These are phyloP conservation scores for Diaporthe caulivora DNA, from an alignment of 2,329 filamentous ascomycete genomes.

Conservation along the genomic window DNA sequence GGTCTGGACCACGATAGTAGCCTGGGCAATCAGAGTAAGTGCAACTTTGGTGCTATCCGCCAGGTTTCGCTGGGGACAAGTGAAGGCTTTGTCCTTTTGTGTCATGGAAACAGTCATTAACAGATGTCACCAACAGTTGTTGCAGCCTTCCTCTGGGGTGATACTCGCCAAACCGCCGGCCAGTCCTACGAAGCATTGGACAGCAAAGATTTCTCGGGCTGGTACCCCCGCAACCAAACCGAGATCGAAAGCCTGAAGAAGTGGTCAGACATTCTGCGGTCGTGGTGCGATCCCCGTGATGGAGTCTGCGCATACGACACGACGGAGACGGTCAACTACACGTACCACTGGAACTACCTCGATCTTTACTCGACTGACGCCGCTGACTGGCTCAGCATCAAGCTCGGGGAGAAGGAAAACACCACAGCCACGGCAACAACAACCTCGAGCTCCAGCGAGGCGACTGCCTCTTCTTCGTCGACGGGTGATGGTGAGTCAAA, in stretches of 20 bases:
- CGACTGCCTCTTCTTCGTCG: background rate
- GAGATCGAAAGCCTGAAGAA: conserved; percentile 46
- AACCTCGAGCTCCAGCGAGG: background rate
- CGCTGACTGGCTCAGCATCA: conserved; percentile 39
- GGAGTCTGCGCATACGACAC: conserved; percentile 54
- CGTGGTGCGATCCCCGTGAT: conserved; percentile 53
- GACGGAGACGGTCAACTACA: conserved; percentile 40
- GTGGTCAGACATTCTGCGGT: conserved; percentile 46
- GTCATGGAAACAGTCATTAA: background rate
- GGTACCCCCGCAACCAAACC: conserved; percentile 33
- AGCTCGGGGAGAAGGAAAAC: conserved; percentile 26
- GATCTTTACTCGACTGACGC: conserved; percentile 46
- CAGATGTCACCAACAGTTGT: background rate
- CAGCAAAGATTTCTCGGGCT: conserved; percentile 2
- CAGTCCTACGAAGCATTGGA: conserved; percentile 30
- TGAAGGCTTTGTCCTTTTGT: background rate
- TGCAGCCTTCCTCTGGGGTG: conserved; percentile 31
- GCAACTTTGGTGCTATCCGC: background rate
- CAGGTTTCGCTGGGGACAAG: background rate
- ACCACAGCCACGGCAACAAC: conserved; percentile 17
- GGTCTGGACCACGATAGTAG: conserved; percentile 14
- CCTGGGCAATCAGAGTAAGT: conserved; percentile 23
- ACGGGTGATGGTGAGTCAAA: background rate
- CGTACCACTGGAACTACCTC: conserved; percentile 53
- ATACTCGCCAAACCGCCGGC: conserved; percentile 25